Evolutionary conservation across 257 asterid genomes (phyloP), one percentile per base, ranked within the genome.

Genomic region (Haberlea rhodopensis): DNA sequence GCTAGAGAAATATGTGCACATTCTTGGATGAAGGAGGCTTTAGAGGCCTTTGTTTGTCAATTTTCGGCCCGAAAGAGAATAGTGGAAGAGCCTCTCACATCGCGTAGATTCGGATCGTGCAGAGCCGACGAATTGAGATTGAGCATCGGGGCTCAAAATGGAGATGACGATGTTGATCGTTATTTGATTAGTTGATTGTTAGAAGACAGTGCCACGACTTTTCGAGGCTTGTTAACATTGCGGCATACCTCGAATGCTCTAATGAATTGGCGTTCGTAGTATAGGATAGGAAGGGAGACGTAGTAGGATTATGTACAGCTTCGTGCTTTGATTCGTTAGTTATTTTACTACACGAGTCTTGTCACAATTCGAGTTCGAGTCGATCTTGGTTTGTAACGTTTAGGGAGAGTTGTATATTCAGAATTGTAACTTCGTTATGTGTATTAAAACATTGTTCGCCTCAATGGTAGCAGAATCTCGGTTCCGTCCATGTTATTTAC

Each of bases 21-120:
- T 68, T 67, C 68, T 1, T 92, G 99, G 99, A 92, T 92, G 99
- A 92, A 81, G 65, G 94, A 89, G 63, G 99, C 99, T 4, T 73
- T 92, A 59, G 92, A 91, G 49, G 69, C 64, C 16, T 85, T 91
- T 13, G 81, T 85, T 8, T 8, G 72, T 54, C 82, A 71, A 60
- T 69, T 79, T 63, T 74, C 63, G 5, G 59, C 56, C 21, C 68
- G 16, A 22, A 74, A 67, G 53, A 51, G 49, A 53, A 75, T 18
- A n/a, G 82, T 76, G 58, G 85, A 71, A 60, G 79, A 75, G n/a
- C 58, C 64, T 20, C 31, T 37, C 18, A 27, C 22, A 68, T 34
- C 76, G 6, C 7, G 1, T 15, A 15, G 51, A 43, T 0, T 43
- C 1, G 51, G 51, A 16, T 43, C 51, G 0, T 43, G 51, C 51